Percentiles rank a stretch among this genome's conserved stretches.
Evolutionary conservation across 768 basidiomycete genomes (phyloP).

Genomic region (Hygrophoropsis aurantiaca): DNA sequence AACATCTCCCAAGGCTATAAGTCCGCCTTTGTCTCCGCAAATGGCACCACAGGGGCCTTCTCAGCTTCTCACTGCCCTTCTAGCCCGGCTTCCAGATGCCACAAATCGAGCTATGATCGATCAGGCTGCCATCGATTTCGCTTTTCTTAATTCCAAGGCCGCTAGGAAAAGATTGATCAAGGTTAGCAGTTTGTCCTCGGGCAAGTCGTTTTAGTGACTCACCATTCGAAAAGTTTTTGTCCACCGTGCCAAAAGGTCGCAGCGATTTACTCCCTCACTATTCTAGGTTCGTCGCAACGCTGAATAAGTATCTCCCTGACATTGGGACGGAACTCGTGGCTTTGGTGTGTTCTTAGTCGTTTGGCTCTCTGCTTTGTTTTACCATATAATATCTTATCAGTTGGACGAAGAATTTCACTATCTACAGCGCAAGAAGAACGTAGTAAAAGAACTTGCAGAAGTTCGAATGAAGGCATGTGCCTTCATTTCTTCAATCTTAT

Average conservation of each 20-base stretch:
- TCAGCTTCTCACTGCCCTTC: slow-evolving; percentile 85
- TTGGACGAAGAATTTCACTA: slow-evolving; percentile 97
- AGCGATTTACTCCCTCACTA: slow-evolving; percentile 93
- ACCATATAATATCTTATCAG: slow-evolving; percentile 38
- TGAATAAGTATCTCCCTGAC: slow-evolving; percentile 93
- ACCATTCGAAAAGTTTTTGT: slow-evolving; percentile 59
- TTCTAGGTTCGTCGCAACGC: slow-evolving; percentile 81
- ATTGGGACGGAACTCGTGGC: slow-evolving; percentile 81
- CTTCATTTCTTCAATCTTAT: background rate
- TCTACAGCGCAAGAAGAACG: slow-evolving; percentile 89
- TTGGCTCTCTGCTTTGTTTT: background rate
- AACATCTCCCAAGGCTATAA: slow-evolving; percentile 61
- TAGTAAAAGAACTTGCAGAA: slow-evolving; percentile 87
- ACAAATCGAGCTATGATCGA: slow-evolving; percentile 89
- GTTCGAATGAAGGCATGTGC: slow-evolving; percentile 72
- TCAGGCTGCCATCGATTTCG: slow-evolving; percentile 93
- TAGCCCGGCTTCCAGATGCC: slow-evolving; percentile 91
- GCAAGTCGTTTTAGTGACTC: background rate
- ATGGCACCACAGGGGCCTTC: slow-evolving; percentile 88
- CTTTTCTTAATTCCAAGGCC: slow-evolving; percentile 95
- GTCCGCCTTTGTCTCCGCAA: slow-evolving; percentile 64
- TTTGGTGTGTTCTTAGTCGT: slow-evolving; percentile 51
- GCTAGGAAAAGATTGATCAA: slow-evolving; percentile 88
- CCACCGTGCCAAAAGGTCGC: slow-evolving; percentile 82
- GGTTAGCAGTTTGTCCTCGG: slow-evolving; percentile 41